phyloP scores from a whole-genome alignment of 208 protist genomes.

The Leishmania mexicana region DNA sequence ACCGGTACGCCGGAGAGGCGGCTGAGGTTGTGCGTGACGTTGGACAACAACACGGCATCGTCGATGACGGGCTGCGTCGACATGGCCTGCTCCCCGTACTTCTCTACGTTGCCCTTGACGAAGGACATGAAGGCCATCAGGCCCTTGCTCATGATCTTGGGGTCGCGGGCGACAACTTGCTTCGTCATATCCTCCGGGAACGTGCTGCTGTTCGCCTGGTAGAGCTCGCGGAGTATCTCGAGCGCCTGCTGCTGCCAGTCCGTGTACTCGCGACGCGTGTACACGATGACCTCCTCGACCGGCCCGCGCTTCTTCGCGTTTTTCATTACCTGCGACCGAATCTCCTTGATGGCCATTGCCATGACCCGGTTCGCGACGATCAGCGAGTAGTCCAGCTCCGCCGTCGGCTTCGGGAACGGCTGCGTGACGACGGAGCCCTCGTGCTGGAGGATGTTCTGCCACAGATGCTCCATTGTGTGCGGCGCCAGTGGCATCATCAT shows the following conservation, averaged over 20 bases:
- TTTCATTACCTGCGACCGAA: constrained; percentile 81
- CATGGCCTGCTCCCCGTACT: constrained; percentile 81
- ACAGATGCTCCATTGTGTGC: constrained; percentile 97
- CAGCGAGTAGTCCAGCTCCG: constrained; percentile 76
- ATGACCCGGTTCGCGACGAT: constrained; percentile 79
- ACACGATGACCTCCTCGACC: constrained; percentile 73
- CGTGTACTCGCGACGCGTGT: constrained; percentile 62
- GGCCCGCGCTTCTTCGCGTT: constrained; percentile 78
- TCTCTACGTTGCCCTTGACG: constrained; percentile 77
- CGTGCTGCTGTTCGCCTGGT: constrained; percentile 44
- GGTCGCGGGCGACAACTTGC: constrained; percentile 28
- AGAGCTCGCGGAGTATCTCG: constrained; percentile 63
- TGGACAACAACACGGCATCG: constrained; percentile 58
- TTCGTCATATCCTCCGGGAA: constrained; percentile 80
- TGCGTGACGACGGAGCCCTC: constrained; percentile 60
- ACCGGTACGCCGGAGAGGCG: constrained; percentile 66
- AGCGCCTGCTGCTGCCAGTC: constrained; percentile 86
- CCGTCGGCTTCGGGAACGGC: constrained; percentile 63
- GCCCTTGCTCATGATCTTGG: constrained; percentile 58
- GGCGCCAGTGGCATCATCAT: constrained; percentile 97
- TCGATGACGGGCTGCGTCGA: constrained; percentile 65
- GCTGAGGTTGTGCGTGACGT: constrained; percentile 54
- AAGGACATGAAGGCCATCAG: constrained; percentile 93
- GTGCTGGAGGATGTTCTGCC: constrained; percentile 84
- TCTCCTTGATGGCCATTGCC: constrained; percentile 85